Base-by-base conservation (phyloP, 140 eudicot species). In the Bidens hawaiensis region DNA sequence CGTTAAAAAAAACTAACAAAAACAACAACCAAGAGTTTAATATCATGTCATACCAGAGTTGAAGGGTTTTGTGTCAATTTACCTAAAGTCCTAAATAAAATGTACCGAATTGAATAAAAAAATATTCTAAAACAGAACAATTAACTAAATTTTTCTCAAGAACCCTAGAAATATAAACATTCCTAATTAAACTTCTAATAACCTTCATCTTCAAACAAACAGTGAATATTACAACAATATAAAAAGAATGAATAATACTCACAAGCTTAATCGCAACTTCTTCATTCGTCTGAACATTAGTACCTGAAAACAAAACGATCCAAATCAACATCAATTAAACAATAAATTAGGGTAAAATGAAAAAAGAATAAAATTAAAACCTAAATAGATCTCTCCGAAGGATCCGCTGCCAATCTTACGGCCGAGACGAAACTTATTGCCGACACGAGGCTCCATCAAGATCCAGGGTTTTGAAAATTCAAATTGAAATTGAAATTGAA, bases 181-280 rank as follows among this genome's bases (percentile, higher is more conserved):
- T 19, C 31, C 17, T 49, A 66, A 51, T 63, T 38, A 34, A 67
- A 48, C 56, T 63, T 52, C 68, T 4, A 33, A 52, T 5, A 68
- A 51, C 52, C 38, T 41, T 45, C 42, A 11, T 26, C 5, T 6
- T 27, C 19, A 54, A 50, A 38, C 19, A 54, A 50, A 69, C 23
- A 41, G 13, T 23, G 3, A 59, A 38, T 7, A 0, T 6, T 25
- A 41, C 4, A 21, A 51, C 23, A 5, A 61, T 3, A 0, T 8
- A 26, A 53, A 1, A 22, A 52, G 25, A 8, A 62, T 7, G 64
- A 53, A 24, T 38, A 26, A 18, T 5, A 82, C 94, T 85, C 54
- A 89, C 96, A 60, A 89, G 96, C 84, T 89, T 89, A 68, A 89
- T 85, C 41, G 96, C 96, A 64, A 89, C 91, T 74, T 89, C 95